A percentile compares a stretch with the other conserved stretches of the same genome.
Conservation (phyloP, 2,329 filamentous ascomycete species). For the Thielaviopsis euricoi region DNA sequence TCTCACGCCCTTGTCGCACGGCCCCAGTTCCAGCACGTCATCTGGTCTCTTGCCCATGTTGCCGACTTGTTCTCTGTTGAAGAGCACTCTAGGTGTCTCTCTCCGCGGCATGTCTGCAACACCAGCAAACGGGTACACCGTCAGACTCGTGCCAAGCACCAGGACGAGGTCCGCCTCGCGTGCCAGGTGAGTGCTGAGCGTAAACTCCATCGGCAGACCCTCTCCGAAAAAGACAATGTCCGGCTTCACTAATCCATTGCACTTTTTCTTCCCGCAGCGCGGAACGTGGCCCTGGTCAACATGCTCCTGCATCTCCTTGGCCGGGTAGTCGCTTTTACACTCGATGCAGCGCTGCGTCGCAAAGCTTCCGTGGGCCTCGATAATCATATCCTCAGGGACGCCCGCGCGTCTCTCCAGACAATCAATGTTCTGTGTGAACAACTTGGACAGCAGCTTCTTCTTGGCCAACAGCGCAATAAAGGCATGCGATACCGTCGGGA, state of each 20-base stretch:
- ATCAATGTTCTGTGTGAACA: slow-evolving; percentile 97
- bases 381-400: slow-evolving; percentile 61
- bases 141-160: slow-evolving; percentile 76
- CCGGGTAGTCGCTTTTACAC: slow-evolving; percentile 57
- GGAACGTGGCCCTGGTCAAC: slow-evolving; percentile 55
- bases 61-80: slow-evolving; percentile 77
- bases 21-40: slow-evolving; percentile 68
- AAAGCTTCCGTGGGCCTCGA: slow-evolving; percentile 94
- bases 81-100: slow-evolving; percentile 57
- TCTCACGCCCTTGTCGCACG: slow-evolving; percentile 69
- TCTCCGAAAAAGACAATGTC: slow-evolving; percentile 94
- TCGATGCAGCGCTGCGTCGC: slow-evolving; percentile 83
- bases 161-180: slow-evolving; percentile 57
- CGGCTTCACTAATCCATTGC: slow-evolving; percentile 72
- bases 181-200: slow-evolving; percentile 27
- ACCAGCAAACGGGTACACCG: slow-evolving; percentile 76
- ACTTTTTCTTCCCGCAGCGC: slow-evolving; percentile 42
- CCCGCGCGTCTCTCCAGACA: slow-evolving; percentile 81
- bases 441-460: slow-evolving; percentile 63
- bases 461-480: slow-evolving; percentile 71
- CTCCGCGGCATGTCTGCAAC: slow-evolving; percentile 49
- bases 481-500: slow-evolving; percentile 75
- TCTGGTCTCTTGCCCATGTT: slow-evolving; percentile 60
- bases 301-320: slow-evolving; percentile 54
- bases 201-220: slow-evolving; percentile 29